These are phyloP conservation scores for Tylopilus subfusipes DNA, from an alignment of 768 basidiomycete species.

Conservation along the genomic window DNA sequence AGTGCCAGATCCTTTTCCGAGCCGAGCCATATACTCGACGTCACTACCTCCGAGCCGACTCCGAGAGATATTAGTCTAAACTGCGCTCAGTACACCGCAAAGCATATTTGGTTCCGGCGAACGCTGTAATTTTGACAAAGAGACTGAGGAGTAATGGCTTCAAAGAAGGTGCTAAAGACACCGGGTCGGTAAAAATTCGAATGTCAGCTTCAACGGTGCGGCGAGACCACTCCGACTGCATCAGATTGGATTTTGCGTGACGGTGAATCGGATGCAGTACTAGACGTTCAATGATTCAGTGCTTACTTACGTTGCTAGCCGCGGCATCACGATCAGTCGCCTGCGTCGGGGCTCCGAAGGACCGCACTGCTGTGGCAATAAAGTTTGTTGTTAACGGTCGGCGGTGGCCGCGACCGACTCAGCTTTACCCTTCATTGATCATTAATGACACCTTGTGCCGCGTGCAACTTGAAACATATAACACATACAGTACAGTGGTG, in stretches of 20 bases:
- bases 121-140: neutral
- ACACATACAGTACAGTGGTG: neutral
- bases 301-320: neutral
- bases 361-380: neutral
- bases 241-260: too few relatives aligned
- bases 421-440: neutral
- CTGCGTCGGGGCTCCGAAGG: conserved; percentile 4
- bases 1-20: too few relatives aligned
- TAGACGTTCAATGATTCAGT: neutral
- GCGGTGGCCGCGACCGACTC: neutral
- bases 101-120: neutral
- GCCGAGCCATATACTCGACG: too few relatives aligned
- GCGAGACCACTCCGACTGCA: too few relatives aligned
- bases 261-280: too few relatives aligned
- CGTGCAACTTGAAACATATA: neutral
- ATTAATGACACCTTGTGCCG: neutral
- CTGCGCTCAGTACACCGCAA: neutral
- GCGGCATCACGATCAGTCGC: neutral
- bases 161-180: too few relatives aligned
- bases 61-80: too few relatives aligned
- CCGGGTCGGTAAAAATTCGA: too few relatives aligned
- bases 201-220: too few relatives aligned
- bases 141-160: neutral
- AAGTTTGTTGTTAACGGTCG: neutral
- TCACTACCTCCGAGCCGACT: too few relatives aligned